Percentiles rank a stretch among this genome's conserved stretches.
Evolutionary conservation across 139 green algal genomes (phyloP).

Genomic region (Marvania coccoides): DNA sequence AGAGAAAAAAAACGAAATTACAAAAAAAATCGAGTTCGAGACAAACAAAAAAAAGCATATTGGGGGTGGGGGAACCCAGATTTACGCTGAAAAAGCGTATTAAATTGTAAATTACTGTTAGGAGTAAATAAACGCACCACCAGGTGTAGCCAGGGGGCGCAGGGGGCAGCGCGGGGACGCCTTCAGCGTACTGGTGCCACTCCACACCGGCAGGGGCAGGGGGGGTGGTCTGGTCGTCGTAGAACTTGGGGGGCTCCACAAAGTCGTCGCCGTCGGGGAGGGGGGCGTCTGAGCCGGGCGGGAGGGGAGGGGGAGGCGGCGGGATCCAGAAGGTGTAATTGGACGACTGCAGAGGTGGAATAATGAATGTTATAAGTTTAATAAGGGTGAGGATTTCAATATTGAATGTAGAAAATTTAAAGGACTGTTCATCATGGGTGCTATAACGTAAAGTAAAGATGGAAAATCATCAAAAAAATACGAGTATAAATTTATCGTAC

Average conservation of each 20-base stretch:
- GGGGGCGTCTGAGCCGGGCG: background rate
- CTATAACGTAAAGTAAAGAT: too few species aligned
- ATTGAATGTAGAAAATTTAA: too few species aligned
- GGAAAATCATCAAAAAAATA: too few species aligned
- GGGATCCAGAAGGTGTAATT: slow-evolving; percentile 29
- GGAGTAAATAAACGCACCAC: background rate
- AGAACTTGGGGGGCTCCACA: background rate
- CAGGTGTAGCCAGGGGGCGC: background rate
- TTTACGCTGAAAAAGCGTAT: too few species aligned
- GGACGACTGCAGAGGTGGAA: background rate
- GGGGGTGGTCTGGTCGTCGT: background rate
- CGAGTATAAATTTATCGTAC: too few species aligned
- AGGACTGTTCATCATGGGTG: too few species aligned
- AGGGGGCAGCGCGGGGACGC: background rate
- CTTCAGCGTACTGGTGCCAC: background rate
- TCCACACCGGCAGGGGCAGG: background rate
- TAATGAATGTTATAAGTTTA: too few species aligned
- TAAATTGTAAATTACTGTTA: too few species aligned
- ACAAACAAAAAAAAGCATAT: too few species aligned
- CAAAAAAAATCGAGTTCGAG: too few species aligned
- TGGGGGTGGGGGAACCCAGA: too few species aligned
- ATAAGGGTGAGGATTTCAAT: too few species aligned
- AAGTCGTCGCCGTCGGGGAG: background rate
- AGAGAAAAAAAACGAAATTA: background rate
- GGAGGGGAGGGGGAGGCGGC: slow-evolving; percentile 8